Conservation (phyloP, 768 basidiomycete species). For the Paxillus involutus region DNA sequence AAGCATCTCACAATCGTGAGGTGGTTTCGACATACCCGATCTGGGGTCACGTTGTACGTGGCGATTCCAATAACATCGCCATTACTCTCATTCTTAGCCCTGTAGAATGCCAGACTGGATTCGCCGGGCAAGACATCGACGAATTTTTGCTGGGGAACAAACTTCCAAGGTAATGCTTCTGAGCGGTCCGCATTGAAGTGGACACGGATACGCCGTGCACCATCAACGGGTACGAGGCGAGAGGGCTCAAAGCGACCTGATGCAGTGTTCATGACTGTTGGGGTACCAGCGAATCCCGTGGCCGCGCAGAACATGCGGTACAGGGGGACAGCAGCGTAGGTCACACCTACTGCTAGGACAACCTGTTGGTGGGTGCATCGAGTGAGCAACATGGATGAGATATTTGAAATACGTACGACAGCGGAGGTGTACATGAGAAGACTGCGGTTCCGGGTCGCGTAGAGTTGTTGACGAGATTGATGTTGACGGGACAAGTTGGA, state of each 20-base stretch:
- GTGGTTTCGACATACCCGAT: slow-evolving; percentile 59
- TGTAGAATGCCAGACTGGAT: slow-evolving; percentile 95
- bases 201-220: slow-evolving; percentile 79
- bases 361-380: slow-evolving; percentile 47
- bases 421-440: slow-evolving; percentile 85
- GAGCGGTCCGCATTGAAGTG: slow-evolving; percentile 94
- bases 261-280: slow-evolving; percentile 69
- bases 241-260: slow-evolving; percentile 77
- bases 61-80: slow-evolving; percentile 97
- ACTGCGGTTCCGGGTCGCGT: slow-evolving; percentile 64
- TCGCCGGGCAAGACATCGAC: slow-evolving; percentile 94
- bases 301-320: slow-evolving; percentile 99
- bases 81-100: slow-evolving; percentile 79
- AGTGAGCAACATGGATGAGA: background rate
- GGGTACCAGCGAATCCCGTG: slow-evolving; percentile 95
- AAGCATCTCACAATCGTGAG: background rate
- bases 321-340: slow-evolving; percentile 96
- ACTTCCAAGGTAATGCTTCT: slow-evolving; percentile 90
- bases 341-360: slow-evolving; percentile 72
- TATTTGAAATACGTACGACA: slow-evolving; percentile 50
- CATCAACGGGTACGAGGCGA: slow-evolving; percentile 74
- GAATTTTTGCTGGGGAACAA: slow-evolving; percentile 86
- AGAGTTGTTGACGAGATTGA: slow-evolving; percentile 39
- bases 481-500: slow-evolving; percentile 18
- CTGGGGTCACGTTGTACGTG: slow-evolving; percentile 99